These are phyloP conservation scores for Tephrocybe rancida DNA, from an alignment of 768 basidiomycete genomes.

Conservation along the genomic window DNA sequence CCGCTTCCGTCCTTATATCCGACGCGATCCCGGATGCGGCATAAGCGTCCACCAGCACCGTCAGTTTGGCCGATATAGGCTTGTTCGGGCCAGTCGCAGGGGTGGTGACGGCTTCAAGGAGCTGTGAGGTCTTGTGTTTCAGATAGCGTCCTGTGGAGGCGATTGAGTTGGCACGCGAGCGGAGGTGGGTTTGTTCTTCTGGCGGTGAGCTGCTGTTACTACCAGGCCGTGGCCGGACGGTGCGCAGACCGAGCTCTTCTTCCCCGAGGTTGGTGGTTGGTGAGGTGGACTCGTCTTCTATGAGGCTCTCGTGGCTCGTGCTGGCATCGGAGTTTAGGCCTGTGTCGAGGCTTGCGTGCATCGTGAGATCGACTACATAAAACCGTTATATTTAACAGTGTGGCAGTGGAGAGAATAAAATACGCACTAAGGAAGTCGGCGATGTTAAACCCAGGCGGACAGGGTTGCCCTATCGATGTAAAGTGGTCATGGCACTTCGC, in stretches of 20 bases:
- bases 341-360: conserved; percentile 53
- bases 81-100: conserved; percentile 25
- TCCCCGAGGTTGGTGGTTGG: conserved; percentile 51
- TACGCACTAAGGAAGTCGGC: conserved; percentile 92
- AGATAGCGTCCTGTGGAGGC: conserved; percentile 54
- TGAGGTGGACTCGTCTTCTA: conserved; percentile 14
- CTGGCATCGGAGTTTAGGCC: conserved; percentile 25
- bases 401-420: conserved; percentile 4
- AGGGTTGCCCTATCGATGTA: conserved; percentile 73
- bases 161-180: conserved; percentile 44
- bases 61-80: conserved; percentile 60
- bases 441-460: conserved; percentile 94
- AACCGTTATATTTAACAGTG: background rate
- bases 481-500: conserved; percentile 81
- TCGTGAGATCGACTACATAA: conserved; percentile 67
- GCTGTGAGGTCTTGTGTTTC: conserved; percentile 72
- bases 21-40: conserved; percentile 65
- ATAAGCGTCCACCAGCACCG: conserved; percentile 74
- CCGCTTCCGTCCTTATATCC: conserved; percentile 64
- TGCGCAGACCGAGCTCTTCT: conserved; percentile 67
- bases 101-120: conserved; percentile 59
- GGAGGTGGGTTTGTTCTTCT: conserved; percentile 54
- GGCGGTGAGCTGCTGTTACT: conserved; percentile 21
- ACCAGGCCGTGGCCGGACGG: conserved; percentile 42
- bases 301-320: conserved; percentile 27